phyloP scores from a whole-genome alignment of 1,139 yeast species.

The Taphrina flavorubra region DNA sequence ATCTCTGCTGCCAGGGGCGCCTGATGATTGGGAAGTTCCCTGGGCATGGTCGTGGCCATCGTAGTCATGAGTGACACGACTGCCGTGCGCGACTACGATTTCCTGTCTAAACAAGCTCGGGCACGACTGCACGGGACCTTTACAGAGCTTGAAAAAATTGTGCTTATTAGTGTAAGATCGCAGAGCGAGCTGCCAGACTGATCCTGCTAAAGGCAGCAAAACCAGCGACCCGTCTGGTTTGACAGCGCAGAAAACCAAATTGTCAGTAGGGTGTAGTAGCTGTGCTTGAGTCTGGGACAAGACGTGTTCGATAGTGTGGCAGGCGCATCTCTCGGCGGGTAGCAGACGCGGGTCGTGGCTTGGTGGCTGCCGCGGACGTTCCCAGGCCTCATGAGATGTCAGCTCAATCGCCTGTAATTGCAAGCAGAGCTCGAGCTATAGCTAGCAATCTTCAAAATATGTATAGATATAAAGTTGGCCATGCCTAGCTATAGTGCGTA shows the following conservation, averaged over 20 bases:
- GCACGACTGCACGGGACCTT: not conserved
- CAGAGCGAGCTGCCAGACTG: too few relatives aligned
- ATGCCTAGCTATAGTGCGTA: too few relatives aligned
- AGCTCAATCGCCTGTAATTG: not conserved
- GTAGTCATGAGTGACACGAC: conserved; percentile 11
- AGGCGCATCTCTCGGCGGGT: not conserved
- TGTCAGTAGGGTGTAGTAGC: not conserved
- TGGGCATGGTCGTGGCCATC: conserved; percentile 15
- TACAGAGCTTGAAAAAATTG: too few relatives aligned
- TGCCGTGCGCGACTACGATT: not conserved
- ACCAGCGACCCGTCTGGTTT: too few relatives aligned
- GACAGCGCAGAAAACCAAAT: not conserved
- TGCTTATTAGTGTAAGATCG: too few relatives aligned
- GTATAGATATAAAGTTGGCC: too few relatives aligned
- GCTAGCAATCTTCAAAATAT: too few relatives aligned
- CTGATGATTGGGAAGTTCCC: conserved; percentile 4
- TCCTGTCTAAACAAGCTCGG: not conserved
- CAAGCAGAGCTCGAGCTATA: not conserved
- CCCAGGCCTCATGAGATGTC: too few relatives aligned
- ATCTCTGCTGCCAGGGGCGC: not conserved
- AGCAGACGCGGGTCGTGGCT: conserved; percentile 12
- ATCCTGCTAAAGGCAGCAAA: too few relatives aligned
- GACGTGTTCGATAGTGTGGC: conserved; percentile 4
- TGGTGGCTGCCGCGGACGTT: conserved; percentile 3
- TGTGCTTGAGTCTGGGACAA: conserved; percentile 2